A percentile compares a stretch with the other conserved stretches of the same genome.
Evolutionary conservation across 805 yeast genomes (phyloP).

Genomic region (Wickerhamiella occidentalis): DNA sequence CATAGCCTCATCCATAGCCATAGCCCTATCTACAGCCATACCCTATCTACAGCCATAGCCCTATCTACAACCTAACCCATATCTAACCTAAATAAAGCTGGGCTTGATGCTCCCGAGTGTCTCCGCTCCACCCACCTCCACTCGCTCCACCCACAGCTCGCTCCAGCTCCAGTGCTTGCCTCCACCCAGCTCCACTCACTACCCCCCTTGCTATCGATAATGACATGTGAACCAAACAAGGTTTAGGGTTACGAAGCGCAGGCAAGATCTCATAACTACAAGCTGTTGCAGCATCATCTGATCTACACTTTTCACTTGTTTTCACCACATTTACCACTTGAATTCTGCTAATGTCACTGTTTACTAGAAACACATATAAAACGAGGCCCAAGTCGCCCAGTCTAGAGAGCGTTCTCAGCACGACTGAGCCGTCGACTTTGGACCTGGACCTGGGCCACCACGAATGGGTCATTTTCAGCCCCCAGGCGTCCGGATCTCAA

Average conservation of each 20-base stretch:
- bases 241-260: neutral
- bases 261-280: neutral
- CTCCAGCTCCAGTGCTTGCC: too few species aligned
- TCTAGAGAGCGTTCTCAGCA: conserved; percentile 12
- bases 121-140: too few species aligned
- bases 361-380: neutral
- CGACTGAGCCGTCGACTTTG: conserved; percentile 1
- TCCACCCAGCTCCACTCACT: too few species aligned
- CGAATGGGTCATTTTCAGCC: conserved; percentile 33
- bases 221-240: neutral
- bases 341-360: neutral
- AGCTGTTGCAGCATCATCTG: neutral
- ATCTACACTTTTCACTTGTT: neutral
- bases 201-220: neutral
- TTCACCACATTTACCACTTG: neutral
- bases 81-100: too few species aligned
- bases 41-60: too few species aligned
- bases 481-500: conserved; percentile 17
- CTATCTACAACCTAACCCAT: too few species aligned
- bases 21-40: too few species aligned
- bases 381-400: conserved; percentile 4
- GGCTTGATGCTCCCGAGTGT: too few species aligned
- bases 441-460: conserved; percentile 16
- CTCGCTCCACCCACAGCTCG: too few species aligned
- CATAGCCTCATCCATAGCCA: too few species aligned